These are phyloP conservation scores for Cladosporium sp. DNA, from an alignment of 2,329 filamentous ascomycete species.

Conservation along the genomic window DNA sequence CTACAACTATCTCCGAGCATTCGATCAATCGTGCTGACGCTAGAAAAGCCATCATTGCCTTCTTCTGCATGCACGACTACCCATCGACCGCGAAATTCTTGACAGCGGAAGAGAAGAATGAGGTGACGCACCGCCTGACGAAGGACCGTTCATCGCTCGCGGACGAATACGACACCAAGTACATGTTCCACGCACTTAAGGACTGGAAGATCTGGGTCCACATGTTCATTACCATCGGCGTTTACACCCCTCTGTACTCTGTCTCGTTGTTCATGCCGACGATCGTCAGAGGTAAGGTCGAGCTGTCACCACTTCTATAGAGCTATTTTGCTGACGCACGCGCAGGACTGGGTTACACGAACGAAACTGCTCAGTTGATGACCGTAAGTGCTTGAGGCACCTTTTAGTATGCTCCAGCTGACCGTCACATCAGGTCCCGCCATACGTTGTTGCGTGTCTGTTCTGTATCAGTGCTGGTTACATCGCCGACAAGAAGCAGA, in stretches of 20 bases:
- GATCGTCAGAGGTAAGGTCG: constrained; percentile 46
- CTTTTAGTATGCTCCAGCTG: not conserved
- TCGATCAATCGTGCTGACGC: not conserved
- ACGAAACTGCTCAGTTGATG: constrained; percentile 45
- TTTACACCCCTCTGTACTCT: not conserved
- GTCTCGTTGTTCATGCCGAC: constrained; percentile 34
- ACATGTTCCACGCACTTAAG: constrained; percentile 46
- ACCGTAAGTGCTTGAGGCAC: constrained; percentile 25
- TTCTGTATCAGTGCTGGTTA: constrained; percentile 27
- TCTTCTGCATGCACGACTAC: constrained; percentile 58
- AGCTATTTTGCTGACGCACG: not conserved
- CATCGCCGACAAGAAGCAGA: constrained; percentile 29
- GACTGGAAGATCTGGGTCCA: constrained; percentile 53
- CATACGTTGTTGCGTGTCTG: constrained; percentile 38
- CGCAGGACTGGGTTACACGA: constrained; percentile 41
- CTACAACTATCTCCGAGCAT: constrained; percentile 18
- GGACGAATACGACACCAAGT: constrained; percentile 39
- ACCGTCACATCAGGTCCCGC: constrained; percentile 35
- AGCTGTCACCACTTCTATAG: not conserved
- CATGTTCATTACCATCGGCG: constrained; percentile 49
- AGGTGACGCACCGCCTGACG: constrained; percentile 49
- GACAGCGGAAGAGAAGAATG: constrained; percentile 38
- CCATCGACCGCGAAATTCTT: constrained; percentile 59
- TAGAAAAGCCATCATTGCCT: not conserved
- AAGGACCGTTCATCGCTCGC: constrained; percentile 28